These are phyloP conservation scores for Crataegus laevigata DNA, from an alignment of 306 rosid genomes.

Conservation along the genomic window DNA sequence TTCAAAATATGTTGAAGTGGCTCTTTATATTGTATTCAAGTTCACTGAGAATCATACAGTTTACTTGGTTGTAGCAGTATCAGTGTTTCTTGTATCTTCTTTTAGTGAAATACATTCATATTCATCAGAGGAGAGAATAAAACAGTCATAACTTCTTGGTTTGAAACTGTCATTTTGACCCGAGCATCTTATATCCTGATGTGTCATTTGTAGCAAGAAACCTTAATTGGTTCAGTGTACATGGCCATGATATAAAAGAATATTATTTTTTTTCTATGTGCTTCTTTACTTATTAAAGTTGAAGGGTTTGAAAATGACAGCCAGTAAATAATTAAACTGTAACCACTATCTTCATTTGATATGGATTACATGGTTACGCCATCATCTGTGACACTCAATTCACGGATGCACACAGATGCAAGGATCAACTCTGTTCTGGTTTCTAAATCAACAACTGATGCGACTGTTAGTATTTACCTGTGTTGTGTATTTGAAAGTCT, in stretches of 20 bases:
- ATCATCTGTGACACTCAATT: background rate
- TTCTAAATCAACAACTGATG: background rate
- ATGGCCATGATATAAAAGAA: background rate
- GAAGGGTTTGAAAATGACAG: background rate
- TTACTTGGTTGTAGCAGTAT: background rate
- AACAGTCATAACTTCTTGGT: background rate
- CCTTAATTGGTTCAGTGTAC: background rate
- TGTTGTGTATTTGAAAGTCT: background rate
- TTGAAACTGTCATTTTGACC: background rate
- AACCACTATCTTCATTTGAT: background rate
- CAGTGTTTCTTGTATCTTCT: background rate
- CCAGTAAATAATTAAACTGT: background rate
- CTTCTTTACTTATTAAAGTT: background rate
- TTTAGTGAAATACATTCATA: background rate
- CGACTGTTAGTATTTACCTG: background rate
- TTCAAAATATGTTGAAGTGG: background rate
- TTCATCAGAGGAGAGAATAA: background rate
- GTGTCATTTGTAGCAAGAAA: background rate
- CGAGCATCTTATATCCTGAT: background rate
- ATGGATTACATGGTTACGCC: background rate
- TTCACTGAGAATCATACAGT: background rate
- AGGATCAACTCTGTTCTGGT: background rate
- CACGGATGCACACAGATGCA: constrained; percentile 6
- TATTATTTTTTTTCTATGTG: too few relatives aligned
- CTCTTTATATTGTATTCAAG: background rate